Evolutionary conservation across 108 stramenopile species (phyloP), one percentile per base, ranked within the genome.

Genomic region (Mediolabrus comicus): DNA sequence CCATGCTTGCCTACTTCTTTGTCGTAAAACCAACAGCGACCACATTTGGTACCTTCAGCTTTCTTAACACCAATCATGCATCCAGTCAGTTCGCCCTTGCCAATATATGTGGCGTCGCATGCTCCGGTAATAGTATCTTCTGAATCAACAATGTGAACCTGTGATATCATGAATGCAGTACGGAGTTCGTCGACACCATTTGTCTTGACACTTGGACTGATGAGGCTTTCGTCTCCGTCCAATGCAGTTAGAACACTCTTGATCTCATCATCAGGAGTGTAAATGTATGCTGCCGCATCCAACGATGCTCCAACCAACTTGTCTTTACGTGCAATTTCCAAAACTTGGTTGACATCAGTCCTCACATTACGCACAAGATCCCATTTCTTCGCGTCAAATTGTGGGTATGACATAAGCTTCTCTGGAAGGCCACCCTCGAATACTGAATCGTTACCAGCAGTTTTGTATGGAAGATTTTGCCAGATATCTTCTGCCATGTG

Each of bases 401-500:
- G 65, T 32, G 74, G 71, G 67, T 79, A 96, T 3, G 72, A 61
- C 29, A 80, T 66, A 3, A 92, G 65, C 17, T 81, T 28, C 33
- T 71, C 65, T 8, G 91, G 81, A 75, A 85, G 75, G 2, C 88
- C 87, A 11, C 83, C 87, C 80, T 95, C 92, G 58, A 95, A 95
- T 5, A 95, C 92, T 38, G 70, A 62, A 51, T 71, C 43, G 60
- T 85, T 82, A 3, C 36, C 81, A n/a, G 76, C 57, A 27, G 55
- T 82, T 43, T 72, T 65, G 82, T 91, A 92, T 2, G 90, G 92
- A 43, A 95, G 77, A 66, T 95, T 93, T 61, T 94, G 95, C 93
- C 94, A 98, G 39, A 98, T 94, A 65, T 99, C 99, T 79, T 99
- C 97, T 16, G 97, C 95, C 89, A 98, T 94, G 86, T 98, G 98